Evolutionary conservation across 305 asterid genomes (phyloP).

Genomic region (Fraxinus dipetala): DNA sequence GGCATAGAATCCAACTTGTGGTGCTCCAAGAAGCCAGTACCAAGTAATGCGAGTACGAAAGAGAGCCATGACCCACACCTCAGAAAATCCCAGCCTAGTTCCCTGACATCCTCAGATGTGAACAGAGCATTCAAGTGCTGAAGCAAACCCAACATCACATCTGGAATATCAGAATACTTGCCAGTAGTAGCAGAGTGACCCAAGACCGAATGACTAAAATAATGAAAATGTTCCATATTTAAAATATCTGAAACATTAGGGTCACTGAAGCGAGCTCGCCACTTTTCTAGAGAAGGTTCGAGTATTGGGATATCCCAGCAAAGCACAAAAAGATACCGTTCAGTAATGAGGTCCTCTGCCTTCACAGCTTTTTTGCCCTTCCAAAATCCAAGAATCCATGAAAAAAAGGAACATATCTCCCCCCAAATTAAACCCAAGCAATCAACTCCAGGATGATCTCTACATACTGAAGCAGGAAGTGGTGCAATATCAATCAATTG

Average conservation of each 20-base stretch:
- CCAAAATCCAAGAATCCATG: slow-evolving; percentile 70
- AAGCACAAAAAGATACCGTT: slow-evolving; percentile 84
- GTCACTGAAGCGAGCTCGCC: slow-evolving; percentile 39
- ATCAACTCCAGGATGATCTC: slow-evolving; percentile 43
- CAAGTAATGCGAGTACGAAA: slow-evolving; percentile 60
- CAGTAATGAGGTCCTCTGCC: slow-evolving; percentile 74
- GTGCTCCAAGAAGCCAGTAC: slow-evolving; percentile 46
- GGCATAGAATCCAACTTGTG: slow-evolving; percentile 31
- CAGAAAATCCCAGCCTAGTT: slow-evolving; percentile 71
- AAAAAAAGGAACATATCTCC: slow-evolving; percentile 52
- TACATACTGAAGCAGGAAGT: slow-evolving; percentile 60
- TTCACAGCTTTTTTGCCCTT: slow-evolving; percentile 58
- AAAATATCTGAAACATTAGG: slow-evolving; percentile 43
- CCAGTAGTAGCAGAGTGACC: slow-evolving; percentile 35
- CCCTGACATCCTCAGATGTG: slow-evolving; percentile 44
- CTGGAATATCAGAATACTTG: slow-evolving; percentile 43
- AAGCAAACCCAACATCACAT: slow-evolving; percentile 56
- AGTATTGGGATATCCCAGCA: slow-evolving; percentile 79
- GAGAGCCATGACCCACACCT: slow-evolving; percentile 83
- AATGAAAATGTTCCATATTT: slow-evolving; percentile 53
- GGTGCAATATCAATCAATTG: slow-evolving; percentile 82
- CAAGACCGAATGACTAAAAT: slow-evolving; percentile 55
- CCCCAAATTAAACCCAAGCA: slow-evolving; percentile 57
- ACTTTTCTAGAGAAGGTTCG: slow-evolving; percentile 41
- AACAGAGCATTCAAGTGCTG: slow-evolving; percentile 52